phyloP scores from a whole-genome alignment of 192 early-diverging fungal genomes.

The Powellomyces hirtus region DNA sequence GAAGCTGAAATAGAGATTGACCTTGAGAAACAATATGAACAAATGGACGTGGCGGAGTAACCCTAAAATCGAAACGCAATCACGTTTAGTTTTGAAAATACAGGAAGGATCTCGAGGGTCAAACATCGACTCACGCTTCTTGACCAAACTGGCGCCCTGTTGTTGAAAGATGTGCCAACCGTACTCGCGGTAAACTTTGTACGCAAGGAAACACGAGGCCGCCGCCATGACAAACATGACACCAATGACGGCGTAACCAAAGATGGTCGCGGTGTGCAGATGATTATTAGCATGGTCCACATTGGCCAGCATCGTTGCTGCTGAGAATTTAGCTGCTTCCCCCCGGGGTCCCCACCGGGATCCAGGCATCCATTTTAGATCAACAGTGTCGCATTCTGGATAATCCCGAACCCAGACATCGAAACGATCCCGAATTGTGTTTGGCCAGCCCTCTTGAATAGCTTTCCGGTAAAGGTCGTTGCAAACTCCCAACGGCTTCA shows the following conservation, averaged over 20 bases:
- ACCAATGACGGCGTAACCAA: slow-evolving; percentile 21
- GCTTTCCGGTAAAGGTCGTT: background rate
- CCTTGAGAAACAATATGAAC: slow-evolving; percentile 44
- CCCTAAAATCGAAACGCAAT: slow-evolving; percentile 24
- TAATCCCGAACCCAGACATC: background rate
- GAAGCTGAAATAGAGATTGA: slow-evolving; percentile 37
- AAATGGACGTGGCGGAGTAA: slow-evolving; percentile 38
- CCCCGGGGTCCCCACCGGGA: too few species aligned
- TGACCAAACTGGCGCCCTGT: slow-evolving; percentile 38
- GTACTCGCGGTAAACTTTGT: slow-evolving; percentile 30
- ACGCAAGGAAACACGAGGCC: slow-evolving; percentile 23
- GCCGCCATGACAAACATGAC: slow-evolving; percentile 16
- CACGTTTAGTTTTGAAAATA: background rate
- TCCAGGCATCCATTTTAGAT: too few species aligned
- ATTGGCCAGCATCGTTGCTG: background rate
- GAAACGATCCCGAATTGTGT: background rate
- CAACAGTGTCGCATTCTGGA: background rate
- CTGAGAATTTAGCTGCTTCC: background rate
- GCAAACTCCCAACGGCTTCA: background rate
- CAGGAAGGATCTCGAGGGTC: too few species aligned
- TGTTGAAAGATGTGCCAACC: slow-evolving; percentile 41
- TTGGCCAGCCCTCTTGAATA: background rate
- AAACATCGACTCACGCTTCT: slow-evolving; percentile 25
- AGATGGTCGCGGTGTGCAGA: background rate
- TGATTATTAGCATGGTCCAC: background rate